These are phyloP conservation scores for Paramecium tetraurelia DNA, from an alignment of 73 alveolate genomes.

Conservation along the genomic window DNA sequence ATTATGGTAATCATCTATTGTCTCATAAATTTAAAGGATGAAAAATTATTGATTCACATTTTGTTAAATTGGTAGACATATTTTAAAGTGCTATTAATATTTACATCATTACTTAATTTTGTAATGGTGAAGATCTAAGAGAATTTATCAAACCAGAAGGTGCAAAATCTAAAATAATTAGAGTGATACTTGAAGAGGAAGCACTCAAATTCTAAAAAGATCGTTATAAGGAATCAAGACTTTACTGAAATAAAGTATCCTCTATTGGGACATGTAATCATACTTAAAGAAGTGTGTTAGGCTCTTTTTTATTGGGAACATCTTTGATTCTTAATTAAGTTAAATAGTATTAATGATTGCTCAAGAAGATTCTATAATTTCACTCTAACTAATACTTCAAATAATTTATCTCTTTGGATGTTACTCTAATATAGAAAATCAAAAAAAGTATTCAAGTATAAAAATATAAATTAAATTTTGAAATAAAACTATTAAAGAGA, in stretches of 20 bases:
- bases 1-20: background rate
- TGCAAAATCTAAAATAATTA: background rate
- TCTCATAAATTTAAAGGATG: conserved; percentile 30
- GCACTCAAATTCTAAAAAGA: conserved; percentile 24
- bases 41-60: background rate
- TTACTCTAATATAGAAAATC: background rate
- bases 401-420: background rate
- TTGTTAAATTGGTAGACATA: conserved; percentile 17
- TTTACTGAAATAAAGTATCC: background rate
- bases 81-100: conserved; percentile 18
- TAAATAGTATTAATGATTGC: conserved; percentile 1
- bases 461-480: background rate
- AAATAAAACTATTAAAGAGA: background rate
- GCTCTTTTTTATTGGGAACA: background rate
- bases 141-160: background rate
- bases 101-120: conserved; percentile 50
- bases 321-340: background rate
- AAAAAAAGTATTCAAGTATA: background rate
- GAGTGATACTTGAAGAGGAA: conserved; percentile 20
- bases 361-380: conserved; percentile 16
- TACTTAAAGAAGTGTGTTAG: background rate
- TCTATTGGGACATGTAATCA: conserved; percentile 42
- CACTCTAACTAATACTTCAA: conserved; percentile 30
- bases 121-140: conserved; percentile 56
- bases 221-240: conserved; percentile 20